Evolutionary conservation across 345 rosid genomes (phyloP).

Genomic region (Turritis glabra): DNA sequence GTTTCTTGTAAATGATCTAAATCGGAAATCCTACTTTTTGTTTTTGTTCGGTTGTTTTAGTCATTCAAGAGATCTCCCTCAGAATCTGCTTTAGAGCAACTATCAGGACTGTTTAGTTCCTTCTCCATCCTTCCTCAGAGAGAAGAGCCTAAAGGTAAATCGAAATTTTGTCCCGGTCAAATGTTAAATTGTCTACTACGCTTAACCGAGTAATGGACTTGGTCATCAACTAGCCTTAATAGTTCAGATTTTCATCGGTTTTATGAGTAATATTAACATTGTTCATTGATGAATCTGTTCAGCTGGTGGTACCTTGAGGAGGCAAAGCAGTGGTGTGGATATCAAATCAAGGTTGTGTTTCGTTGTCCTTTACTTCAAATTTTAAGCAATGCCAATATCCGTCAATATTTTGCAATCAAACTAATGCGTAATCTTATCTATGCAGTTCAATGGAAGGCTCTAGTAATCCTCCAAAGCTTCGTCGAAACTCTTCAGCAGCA

Average conservation of each 20-base stretch:
- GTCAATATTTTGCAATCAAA: background rate
- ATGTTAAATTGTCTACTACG: background rate
- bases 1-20: slow-evolving; percentile 4
- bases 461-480: slow-evolving; percentile 48
- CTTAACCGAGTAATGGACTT: background rate
- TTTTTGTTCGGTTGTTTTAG: slow-evolving; percentile 36
- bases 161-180: background rate
- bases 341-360: slow-evolving; percentile 55
- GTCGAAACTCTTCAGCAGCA: slow-evolving; percentile 74
- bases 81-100: slow-evolving; percentile 74
- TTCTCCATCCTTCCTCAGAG: slow-evolving; percentile 60
- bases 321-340: slow-evolving; percentile 76
- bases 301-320: slow-evolving; percentile 60
- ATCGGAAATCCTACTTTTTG: background rate
- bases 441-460: slow-evolving; percentile 56
- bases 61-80: slow-evolving; percentile 70
- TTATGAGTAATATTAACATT: background rate
- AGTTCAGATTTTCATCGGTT: background rate
- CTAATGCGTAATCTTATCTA: background rate
- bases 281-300: slow-evolving; percentile 3
- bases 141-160: slow-evolving; percentile 63
- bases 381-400: background rate
- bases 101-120: slow-evolving; percentile 72
- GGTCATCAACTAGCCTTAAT: background rate
- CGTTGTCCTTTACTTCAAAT: background rate